Conservation (phyloP, 2,329 filamentous ascomycete species). For the Epichloe bromicola region DNA sequence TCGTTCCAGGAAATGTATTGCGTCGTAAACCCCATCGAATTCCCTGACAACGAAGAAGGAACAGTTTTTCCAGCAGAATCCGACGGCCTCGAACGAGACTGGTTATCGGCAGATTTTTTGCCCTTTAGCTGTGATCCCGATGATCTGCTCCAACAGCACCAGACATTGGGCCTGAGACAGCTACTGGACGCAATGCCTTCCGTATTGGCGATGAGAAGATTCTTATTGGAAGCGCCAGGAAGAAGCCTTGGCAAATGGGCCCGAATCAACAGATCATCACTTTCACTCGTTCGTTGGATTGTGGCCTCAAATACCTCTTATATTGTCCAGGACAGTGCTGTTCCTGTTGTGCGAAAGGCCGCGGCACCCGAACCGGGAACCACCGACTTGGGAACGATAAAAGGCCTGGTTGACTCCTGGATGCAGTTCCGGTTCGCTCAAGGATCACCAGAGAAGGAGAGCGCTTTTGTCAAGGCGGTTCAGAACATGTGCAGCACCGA, state of each 20-base stretch:
- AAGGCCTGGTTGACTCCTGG: constrained; percentile 27
- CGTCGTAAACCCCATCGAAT: not conserved
- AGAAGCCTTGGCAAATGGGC: constrained; percentile 30
- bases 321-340: constrained; percentile 53
- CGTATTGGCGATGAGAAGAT: constrained; percentile 42
- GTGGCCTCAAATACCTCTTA: constrained; percentile 81
- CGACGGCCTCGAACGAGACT: constrained; percentile 1
- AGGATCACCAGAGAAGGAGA: constrained; percentile 77
- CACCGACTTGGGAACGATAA: not conserved
- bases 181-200: constrained; percentile 47
- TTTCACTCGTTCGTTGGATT: constrained; percentile 70
- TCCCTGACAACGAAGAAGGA: not conserved
- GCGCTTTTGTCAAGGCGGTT: constrained; percentile 55
- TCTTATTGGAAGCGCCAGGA: constrained; percentile 28
- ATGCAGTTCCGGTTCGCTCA: constrained; percentile 81
- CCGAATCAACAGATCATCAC: constrained; percentile 49
- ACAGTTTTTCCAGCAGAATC: not conserved
- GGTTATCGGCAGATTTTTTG: constrained; percentile 12
- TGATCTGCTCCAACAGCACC: constrained; percentile 5
- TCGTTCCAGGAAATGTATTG: not conserved
- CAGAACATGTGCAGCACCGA: constrained; percentile 21
- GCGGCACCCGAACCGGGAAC: not conserved
- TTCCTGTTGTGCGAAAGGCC: not conserved
- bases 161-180: constrained; percentile 23
- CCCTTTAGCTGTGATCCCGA: constrained; percentile 14